phyloP scores from a whole-genome alignment of 805 yeast genomes.

The Teunomyces funiuensis region DNA sequence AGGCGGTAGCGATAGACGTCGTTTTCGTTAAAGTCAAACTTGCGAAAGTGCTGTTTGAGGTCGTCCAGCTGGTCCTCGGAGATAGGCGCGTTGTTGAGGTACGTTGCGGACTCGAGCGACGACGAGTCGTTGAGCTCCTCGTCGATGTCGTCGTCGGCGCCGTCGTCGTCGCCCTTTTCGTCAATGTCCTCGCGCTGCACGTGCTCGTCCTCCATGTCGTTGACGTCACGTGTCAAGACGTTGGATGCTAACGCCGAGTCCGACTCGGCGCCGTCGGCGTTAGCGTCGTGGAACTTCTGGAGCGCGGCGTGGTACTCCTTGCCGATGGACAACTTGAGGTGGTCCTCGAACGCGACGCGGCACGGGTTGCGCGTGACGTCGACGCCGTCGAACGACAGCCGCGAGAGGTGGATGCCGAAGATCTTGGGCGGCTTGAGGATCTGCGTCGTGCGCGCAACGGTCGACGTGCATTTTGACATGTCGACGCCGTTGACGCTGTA shows the following conservation, averaged over 20 bases:
- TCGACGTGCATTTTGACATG: conserved; percentile 51
- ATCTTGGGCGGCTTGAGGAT: conserved; percentile 68
- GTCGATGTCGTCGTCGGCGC: conserved; percentile 16
- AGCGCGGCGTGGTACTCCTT: conserved; percentile 37
- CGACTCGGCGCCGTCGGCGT: conserved; percentile 19
- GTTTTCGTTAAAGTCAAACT: conserved; percentile 40
- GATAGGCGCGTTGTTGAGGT: conserved; percentile 37
- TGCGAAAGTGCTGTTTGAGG: conserved; percentile 35
- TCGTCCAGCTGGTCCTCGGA: conserved; percentile 37
- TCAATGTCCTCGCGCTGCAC: conserved; percentile 41
- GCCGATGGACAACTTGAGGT: conserved; percentile 49
- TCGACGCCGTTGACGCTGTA: conserved; percentile 47
- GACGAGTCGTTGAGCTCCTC: too few relatives aligned
- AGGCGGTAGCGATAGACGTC: conserved; percentile 54
- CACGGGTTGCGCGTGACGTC: conserved; percentile 74
- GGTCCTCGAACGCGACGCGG: conserved; percentile 63
- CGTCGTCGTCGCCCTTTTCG: conserved; percentile 24
- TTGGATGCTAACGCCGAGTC: conserved; percentile 12
- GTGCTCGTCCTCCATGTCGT: conserved; percentile 30
- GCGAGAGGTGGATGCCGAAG: conserved; percentile 77
- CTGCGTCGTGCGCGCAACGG: conserved; percentile 64
- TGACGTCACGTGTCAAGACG: conserved; percentile 24
- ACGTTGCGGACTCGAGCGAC: too few relatives aligned
- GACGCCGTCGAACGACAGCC: conserved; percentile 74
- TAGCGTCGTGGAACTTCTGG: conserved; percentile 37